Evolutionary conservation across 2,329 filamentous ascomycete species (phyloP).

Genomic region (Fulvia fulva): DNA sequence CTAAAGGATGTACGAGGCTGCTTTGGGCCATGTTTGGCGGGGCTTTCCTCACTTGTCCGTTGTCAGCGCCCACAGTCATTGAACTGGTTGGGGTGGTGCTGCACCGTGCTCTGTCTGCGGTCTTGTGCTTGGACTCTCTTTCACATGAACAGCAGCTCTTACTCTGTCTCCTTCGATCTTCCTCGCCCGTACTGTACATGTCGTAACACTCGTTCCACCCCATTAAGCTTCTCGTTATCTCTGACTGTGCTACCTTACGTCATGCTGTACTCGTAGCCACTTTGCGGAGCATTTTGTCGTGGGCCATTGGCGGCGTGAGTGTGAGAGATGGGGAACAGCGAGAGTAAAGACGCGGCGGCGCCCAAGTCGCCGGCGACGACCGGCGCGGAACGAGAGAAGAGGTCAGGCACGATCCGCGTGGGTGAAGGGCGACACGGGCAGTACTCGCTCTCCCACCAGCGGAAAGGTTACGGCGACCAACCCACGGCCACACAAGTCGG

Average conservation of each 20-base stretch:
- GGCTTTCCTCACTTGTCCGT: too few species aligned
- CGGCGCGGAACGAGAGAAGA: not conserved
- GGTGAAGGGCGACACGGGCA: not conserved
- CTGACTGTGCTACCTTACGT: not conserved
- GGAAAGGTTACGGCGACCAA: too few species aligned
- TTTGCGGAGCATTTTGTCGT: not conserved
- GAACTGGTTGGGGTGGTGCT: not conserved
- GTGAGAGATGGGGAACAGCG: slow-evolving; percentile 41
- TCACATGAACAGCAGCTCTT: not conserved
- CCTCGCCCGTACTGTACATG: not conserved
- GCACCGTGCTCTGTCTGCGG: not conserved
- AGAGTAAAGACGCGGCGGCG: not conserved
- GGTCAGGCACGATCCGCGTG: not conserved
- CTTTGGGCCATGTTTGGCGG: not conserved
- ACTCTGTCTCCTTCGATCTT: not conserved
- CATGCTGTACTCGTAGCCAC: slow-evolving; percentile 1
- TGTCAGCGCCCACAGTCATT: too few species aligned
- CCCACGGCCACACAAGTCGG: too few species aligned
- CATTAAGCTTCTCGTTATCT: not conserved
- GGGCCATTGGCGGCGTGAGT: not conserved
- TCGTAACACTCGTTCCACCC: not conserved
- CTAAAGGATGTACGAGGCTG: not conserved
- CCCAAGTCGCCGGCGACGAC: not conserved
- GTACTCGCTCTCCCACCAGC: too few species aligned
- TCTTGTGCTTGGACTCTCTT: not conserved